These are phyloP conservation scores for Aspergillus sojae DNA, from an alignment of 2,329 filamentous ascomycete species.

Conservation along the genomic window DNA sequence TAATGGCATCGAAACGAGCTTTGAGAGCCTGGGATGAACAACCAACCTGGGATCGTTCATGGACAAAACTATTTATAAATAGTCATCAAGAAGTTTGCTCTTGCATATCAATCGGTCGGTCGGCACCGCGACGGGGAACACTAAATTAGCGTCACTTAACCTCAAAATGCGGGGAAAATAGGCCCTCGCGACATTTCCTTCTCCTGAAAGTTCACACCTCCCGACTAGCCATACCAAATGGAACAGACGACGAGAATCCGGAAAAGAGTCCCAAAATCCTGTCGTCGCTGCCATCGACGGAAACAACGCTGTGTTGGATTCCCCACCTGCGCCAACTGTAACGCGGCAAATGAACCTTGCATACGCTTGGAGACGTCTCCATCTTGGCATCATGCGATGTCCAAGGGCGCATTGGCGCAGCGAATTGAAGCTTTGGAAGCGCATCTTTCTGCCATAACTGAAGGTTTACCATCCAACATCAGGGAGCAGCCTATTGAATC, in stretches of 20 bases:
- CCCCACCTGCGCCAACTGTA: slow-evolving; percentile 25
- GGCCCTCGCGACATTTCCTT: neutral
- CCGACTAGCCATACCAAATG: neutral
- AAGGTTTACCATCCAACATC: neutral
- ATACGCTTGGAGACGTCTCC: slow-evolving; percentile 21
- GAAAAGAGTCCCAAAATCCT: slow-evolving; percentile 28
- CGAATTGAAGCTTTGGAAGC: slow-evolving; percentile 25
- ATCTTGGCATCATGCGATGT: slow-evolving; percentile 31
- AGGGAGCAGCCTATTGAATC: neutral
- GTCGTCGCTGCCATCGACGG: slow-evolving; percentile 26
- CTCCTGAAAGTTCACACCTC: neutral
- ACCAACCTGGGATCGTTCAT: no score
- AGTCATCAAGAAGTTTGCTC: neutral
- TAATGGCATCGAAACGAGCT: no score
- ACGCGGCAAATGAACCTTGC: slow-evolving; percentile 22
- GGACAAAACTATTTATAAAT: no score
- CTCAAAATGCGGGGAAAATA: neutral
- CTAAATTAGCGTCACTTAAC: neutral
- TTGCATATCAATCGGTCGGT: neutral
- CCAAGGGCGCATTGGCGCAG: slow-evolving; percentile 25
- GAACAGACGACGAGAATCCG: slow-evolving; percentile 14
- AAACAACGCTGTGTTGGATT: slow-evolving; percentile 29
- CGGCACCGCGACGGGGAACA: neutral
- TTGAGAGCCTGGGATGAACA: no score
- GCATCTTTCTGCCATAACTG: slow-evolving; percentile 15